Evolutionary conservation across 1,139 yeast species (phyloP).

Genomic region (Candida sanyaensis): DNA sequence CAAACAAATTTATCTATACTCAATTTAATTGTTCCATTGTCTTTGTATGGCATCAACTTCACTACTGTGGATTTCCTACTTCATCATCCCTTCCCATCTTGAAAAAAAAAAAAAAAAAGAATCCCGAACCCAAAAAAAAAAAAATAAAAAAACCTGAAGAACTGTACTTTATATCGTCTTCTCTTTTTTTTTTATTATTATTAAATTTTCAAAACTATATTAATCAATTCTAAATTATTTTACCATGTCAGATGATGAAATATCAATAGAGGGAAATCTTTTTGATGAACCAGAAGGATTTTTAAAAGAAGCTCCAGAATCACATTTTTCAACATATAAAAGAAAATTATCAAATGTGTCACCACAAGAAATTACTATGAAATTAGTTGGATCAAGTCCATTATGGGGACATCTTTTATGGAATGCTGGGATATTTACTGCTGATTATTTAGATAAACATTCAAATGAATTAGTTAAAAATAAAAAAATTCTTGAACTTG

Average conservation of each 20-base stretch:
- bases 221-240: no score
- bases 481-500: slow-evolving; percentile 77
- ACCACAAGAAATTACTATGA: slow-evolving; percentile 55
- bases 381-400: slow-evolving; percentile 87
- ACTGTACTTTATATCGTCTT: no score
- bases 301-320: slow-evolving; percentile 62
- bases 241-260: slow-evolving; percentile 51
- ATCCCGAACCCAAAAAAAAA: no score
- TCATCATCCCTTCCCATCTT: no score
- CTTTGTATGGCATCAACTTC: no score
- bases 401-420: slow-evolving; percentile 95
- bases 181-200: no score
- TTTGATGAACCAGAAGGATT: slow-evolving; percentile 88
- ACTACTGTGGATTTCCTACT: no score
- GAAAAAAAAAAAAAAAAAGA: no score
- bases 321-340: slow-evolving; percentile 71
- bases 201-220: no score
- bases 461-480: slow-evolving; percentile 53
- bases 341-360: slow-evolving; percentile 44
- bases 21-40: no score
- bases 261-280: slow-evolving; percentile 42
- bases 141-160: no score
- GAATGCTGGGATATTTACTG: slow-evolving; percentile 91
- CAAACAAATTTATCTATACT: no score
- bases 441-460: slow-evolving; percentile 72